Conservation (phyloP, 306 rosid genomes). For the Malus sieversii region DNA sequence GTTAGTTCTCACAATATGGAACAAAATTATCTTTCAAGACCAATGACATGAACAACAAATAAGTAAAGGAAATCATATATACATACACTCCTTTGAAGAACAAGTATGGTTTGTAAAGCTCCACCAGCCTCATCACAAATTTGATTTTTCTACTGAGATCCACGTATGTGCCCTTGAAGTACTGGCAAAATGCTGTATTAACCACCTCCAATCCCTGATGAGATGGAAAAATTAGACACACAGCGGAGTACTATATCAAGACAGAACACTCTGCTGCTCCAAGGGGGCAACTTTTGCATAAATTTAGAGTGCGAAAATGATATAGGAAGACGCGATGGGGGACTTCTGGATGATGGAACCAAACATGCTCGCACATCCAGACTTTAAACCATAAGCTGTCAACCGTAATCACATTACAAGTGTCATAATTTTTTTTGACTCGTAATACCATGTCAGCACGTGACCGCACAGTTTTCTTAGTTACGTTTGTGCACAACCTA, state of each 20-base stretch:
- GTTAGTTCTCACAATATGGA: background rate
- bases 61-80: background rate
- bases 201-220: constrained; percentile 55
- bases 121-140: constrained; percentile 59
- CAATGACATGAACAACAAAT: background rate
- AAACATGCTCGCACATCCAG: background rate
- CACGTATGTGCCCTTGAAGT: constrained; percentile 37
- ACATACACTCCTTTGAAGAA: constrained; percentile 77
- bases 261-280: background rate
- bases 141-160: constrained; percentile 49
- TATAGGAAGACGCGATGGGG: background rate
- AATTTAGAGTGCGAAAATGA: background rate
- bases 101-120: constrained; percentile 69
- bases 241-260: background rate
- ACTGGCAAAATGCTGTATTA: constrained; percentile 59
- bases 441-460: background rate
- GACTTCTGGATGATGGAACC: background rate
- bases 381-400: background rate
- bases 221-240: background rate
- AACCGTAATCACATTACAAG: background rate
- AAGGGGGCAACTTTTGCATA: background rate
- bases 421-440: background rate
- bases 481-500: background rate
- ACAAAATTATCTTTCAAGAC: background rate
- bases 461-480: background rate